phyloP scores from a whole-genome alignment of 768 basidiomycete genomes.

The Amyloporia xantha region DNA sequence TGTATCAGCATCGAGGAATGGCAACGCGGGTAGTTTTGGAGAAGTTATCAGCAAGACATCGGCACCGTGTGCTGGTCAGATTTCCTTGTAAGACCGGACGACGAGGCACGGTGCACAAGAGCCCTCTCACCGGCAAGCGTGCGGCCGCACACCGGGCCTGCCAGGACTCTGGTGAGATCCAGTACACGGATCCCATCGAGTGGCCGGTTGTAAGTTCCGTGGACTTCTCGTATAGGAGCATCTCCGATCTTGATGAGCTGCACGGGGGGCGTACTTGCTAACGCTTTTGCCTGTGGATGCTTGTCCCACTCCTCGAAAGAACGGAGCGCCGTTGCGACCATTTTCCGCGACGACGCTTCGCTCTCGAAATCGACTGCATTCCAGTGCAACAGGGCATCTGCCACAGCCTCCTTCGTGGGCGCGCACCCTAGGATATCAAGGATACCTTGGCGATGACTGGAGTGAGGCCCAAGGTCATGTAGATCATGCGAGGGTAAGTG shows the following conservation, averaged over 20 bases:
- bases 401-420: slow-evolving; percentile 31
- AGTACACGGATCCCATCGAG: slow-evolving; percentile 46
- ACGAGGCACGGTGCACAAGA: not conserved
- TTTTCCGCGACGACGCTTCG: slow-evolving; percentile 34
- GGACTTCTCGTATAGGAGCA: slow-evolving; percentile 31
- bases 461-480: too few species aligned
- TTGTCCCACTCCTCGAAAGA: slow-evolving; percentile 43
- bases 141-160: slow-evolving; percentile 50
- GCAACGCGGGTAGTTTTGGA: slow-evolving; percentile 44
- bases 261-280: slow-evolving; percentile 36
- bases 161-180: slow-evolving; percentile 55
- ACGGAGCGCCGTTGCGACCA: slow-evolving; percentile 47
- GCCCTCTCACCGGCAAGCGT: slow-evolving; percentile 43
- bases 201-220: slow-evolving; percentile 21
- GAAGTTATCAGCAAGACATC: slow-evolving; percentile 53
- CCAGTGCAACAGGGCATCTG: slow-evolving; percentile 33
- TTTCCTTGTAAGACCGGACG: too few species aligned
- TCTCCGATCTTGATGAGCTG: slow-evolving; percentile 40
- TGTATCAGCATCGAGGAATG: slow-evolving; percentile 48
- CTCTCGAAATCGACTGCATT: slow-evolving; percentile 42
- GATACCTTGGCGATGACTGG: slow-evolving; percentile 46
- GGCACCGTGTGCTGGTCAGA: slow-evolving; percentile 43
- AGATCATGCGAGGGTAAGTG: not conserved
- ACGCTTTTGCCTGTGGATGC: slow-evolving; percentile 40
- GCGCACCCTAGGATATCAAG: slow-evolving; percentile 36